Base-by-base conservation (phyloP, 192 early-diverging fungal species). In the Coemansia sp. region DNA sequence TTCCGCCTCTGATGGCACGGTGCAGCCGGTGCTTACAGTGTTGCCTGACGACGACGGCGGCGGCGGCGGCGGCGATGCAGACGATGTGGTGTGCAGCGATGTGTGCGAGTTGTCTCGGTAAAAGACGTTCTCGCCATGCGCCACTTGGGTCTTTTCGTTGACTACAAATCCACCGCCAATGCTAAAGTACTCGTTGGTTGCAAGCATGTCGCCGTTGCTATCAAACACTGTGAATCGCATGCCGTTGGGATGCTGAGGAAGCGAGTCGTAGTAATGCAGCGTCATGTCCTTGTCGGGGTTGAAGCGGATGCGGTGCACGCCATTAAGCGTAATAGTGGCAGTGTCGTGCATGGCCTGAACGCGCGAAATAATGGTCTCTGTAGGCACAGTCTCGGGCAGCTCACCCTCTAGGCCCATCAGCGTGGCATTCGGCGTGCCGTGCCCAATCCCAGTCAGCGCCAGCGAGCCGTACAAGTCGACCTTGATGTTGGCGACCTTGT, bases 111-210 rank as follows among this genome's bases (percentile, higher is more conserved):
- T 61, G 27, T 70, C 68, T 50, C 62, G 69, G 56, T 80, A 86
- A 58, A 74, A 90, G 15, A 84, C 80, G 63, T 87, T 85, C 48
- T 86, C 82, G 45, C 84, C 88, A 37, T 90, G 84, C 3, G 83
- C 86, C 4, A 91, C 56, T 50, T 90, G 84, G 1, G 92, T 93
- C 29, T 85, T 68, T 29, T 94, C 95, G 65, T 93, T 93, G 34
- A 97, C 88, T 6, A 97, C 91, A 80, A 97, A 97, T 3, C 95
- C 95, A 21, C 92, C 92, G 21, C 93, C 93, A 66, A 93, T 92
- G 51, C 89, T 92, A 79, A 94, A 95, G 81, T 91, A 97, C 65
- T 97, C 93, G 71, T 95, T 93, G 31, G 90, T 92, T 4, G 91
- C 93, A 53, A 91, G 80, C 78, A 96, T 78, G 51, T 93, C 88